Evolutionary conservation across 495 filamentous ascomycete species (phyloP).

Genomic region (Aspergillus sparsus): DNA sequence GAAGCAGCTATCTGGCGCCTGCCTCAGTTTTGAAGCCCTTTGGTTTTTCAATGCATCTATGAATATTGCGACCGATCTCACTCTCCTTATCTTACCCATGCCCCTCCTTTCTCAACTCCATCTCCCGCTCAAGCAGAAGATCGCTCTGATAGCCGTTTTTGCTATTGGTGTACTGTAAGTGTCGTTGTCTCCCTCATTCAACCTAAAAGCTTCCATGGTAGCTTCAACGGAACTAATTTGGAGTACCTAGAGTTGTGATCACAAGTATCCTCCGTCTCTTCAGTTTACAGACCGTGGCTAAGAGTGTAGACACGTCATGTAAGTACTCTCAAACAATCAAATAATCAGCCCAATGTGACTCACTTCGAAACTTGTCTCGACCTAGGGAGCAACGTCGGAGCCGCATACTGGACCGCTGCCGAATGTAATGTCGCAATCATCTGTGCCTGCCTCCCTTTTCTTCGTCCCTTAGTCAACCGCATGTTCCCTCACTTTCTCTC

Average conservation of each 20-base stretch:
- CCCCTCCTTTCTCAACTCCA: slow-evolving; percentile 53
- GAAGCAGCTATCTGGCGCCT: slow-evolving; percentile 48
- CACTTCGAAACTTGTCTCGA: not conserved
- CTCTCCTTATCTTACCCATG: slow-evolving; percentile 58
- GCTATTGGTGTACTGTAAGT: slow-evolving; percentile 53
- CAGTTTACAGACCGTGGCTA: slow-evolving; percentile 33
- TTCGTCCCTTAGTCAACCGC: slow-evolving; percentile 77
- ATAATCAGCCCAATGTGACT: not conserved
- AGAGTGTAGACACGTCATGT: slow-evolving; percentile 51
- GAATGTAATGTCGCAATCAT: slow-evolving; percentile 84
- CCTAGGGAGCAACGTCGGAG: slow-evolving; percentile 52
- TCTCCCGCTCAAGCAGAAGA: slow-evolving; percentile 52
- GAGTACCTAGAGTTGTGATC: slow-evolving; percentile 30
- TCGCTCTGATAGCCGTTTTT: slow-evolving; percentile 55
- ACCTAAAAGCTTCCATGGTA: slow-evolving; percentile 60
- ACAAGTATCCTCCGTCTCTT: slow-evolving; percentile 40
- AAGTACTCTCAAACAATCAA: slow-evolving; percentile 49
- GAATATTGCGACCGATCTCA: slow-evolving; percentile 56
- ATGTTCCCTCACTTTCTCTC: slow-evolving; percentile 69
- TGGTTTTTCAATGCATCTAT: slow-evolving; percentile 57
- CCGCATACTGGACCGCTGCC: slow-evolving; percentile 74
- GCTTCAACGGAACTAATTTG: slow-evolving; percentile 21
- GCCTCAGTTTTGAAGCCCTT: slow-evolving; percentile 49
- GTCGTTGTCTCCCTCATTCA: slow-evolving; percentile 61
- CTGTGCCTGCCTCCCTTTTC: slow-evolving; percentile 78